phyloP scores from a whole-genome alignment of 2,329 filamentous ascomycete species.

The Apiospora sp. region DNA sequence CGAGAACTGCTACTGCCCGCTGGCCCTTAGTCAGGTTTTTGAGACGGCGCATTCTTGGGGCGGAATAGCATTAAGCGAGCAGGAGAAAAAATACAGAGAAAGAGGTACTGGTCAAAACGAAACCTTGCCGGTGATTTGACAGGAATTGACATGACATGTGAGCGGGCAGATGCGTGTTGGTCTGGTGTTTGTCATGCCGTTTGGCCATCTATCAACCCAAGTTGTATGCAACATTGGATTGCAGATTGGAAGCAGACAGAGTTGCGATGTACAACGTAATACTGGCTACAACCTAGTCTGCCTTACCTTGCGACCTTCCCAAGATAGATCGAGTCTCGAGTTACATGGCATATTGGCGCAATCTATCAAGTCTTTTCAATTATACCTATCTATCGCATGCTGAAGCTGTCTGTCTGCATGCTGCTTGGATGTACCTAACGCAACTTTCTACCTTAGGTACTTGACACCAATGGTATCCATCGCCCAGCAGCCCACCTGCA shows the following conservation, averaged over 20 bases:
- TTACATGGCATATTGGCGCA: conserved; percentile 15
- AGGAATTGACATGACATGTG: background rate
- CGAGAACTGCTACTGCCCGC: background rate
- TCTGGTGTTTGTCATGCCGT: background rate
- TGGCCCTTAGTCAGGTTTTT: background rate
- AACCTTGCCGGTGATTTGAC: background rate
- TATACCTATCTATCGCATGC: too few species aligned
- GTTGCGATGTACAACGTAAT: background rate
- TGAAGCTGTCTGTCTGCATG: too few species aligned
- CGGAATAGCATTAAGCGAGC: background rate
- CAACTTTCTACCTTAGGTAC: too few species aligned
- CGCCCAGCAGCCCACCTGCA: background rate
- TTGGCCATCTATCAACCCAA: background rate
- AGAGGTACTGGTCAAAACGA: background rate
- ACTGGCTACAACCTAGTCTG: background rate
- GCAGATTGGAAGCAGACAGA: conserved; percentile 2
- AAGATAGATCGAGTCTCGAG: conserved; percentile 8
- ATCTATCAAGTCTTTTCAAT: background rate
- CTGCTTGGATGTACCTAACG: too few species aligned
- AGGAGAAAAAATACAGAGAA: background rate
- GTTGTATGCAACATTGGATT: background rate
- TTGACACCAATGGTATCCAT: background rate
- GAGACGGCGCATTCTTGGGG: conserved; percentile 20
- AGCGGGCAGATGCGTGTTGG: background rate
- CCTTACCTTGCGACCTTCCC: background rate